Evolutionary conservation across 2,329 filamentous ascomycete species (phyloP).

Genomic region (Zymoseptoria tritici): DNA sequence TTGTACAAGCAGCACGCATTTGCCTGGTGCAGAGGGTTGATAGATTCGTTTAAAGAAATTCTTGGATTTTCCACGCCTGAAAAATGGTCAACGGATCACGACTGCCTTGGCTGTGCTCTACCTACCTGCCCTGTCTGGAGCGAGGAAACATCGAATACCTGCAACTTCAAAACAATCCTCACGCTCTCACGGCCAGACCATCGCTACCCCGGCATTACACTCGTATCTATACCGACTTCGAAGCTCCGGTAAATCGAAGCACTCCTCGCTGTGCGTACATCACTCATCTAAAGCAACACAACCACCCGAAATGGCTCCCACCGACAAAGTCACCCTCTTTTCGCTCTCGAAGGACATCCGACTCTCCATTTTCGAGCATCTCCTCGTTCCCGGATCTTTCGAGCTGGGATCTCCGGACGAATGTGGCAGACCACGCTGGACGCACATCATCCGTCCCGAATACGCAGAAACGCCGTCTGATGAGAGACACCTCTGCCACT

Average conservation of each 20-base stretch:
- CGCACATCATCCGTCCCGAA: background rate
- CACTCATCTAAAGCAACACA: background rate
- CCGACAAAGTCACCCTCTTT: background rate
- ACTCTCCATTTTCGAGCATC: background rate
- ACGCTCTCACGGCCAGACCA: background rate
- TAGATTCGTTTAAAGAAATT: too few species aligned
- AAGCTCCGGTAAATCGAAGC: background rate
- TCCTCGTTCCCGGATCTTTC: background rate
- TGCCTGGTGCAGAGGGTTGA: slow-evolving; percentile 18
- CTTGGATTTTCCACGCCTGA: too few species aligned
- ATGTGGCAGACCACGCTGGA: background rate
- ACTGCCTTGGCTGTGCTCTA: background rate
- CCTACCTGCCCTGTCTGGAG: background rate
- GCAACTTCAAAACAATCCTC: background rate
- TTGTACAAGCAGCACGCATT: slow-evolving; percentile 50
- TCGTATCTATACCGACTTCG: background rate
- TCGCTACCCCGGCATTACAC: background rate
- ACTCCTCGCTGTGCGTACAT: background rate
- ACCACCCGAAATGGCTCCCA: background rate
- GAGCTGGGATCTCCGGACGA: background rate
- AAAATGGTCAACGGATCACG: background rate
- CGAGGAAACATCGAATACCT: background rate
- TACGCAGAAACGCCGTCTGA: background rate
- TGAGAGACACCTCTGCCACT: background rate
- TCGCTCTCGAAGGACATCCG: background rate